Evolutionary conservation across 1,284 basidiomycete species (phyloP), one percentile per base, ranked within the genome.

Genomic region (Golubevia sp.): DNA sequence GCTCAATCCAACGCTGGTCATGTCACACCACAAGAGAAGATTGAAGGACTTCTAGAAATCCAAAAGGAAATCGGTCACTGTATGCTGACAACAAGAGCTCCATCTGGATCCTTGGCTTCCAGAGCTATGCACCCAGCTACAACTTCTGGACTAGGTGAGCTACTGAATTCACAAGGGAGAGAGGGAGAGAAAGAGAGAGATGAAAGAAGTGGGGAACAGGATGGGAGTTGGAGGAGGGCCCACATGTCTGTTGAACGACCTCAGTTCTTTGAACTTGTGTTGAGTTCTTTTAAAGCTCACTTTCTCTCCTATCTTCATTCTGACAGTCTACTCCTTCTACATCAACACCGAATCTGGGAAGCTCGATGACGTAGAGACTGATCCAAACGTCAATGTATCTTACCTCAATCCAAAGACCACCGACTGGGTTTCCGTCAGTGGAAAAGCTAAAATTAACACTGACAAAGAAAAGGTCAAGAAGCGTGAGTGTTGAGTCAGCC

Each of bases 371-470:
- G 21, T 62, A n/a, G 18, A 49, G 8, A 1, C 49, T 25, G 91
- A 94, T 77, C 72, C 86, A 1, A 88, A 92, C 77, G 91, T 91
- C 69, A 94, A 94, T 78, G 88, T 94, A 62, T 89, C 89, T 49
- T 94, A 91, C 85, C 89, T 88, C 74, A 90, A 94, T 75, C 86
- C 87, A 27, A 86, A 87, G 27, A 88, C 89, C 7, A 93, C 92
- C 5, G 88, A 89, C 74, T 97, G 94, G 94, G 92, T 90, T 0
- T 93, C 91, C 78, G 91, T 91, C 71, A 88, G 90, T 21, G 93
- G 93, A 58, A 89, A 85, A 59, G 93, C 92, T 15, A 57, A 51
- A 2, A 60, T 75, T 58, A 77, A 73, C 66, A 38, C 51, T 51
- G 77, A 76, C 64, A 38, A 26, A 23, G n/a, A 23, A 50, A 71